Percentiles rank a stretch among this genome's conserved stretches.
Conservation (phyloP, 2,329 filamentous ascomycete genomes). For the Colletotrichum cereale region DNA sequence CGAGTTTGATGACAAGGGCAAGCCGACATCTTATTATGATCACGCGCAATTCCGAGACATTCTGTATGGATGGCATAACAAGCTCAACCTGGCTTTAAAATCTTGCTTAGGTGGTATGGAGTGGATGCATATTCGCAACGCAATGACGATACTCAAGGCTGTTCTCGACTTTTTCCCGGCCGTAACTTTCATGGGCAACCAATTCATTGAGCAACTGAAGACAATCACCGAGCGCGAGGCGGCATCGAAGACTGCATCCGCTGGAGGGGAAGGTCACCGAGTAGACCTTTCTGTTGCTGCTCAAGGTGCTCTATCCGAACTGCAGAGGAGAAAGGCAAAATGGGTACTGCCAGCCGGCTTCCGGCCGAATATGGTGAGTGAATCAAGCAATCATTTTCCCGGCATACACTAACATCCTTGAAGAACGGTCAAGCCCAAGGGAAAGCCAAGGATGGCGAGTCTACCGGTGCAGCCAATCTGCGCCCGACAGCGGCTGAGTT, state of each 20-base stretch:
- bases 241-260: constrained; percentile 59
- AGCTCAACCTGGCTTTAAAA: constrained; percentile 83
- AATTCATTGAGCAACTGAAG: constrained; percentile 73
- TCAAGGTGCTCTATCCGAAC: constrained; percentile 76
- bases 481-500: constrained; percentile 74
- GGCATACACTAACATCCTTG: constrained; percentile 50
- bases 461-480: constrained; percentile 56
- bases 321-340: constrained; percentile 74
- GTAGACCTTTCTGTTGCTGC: constrained; percentile 83
- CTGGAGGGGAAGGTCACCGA: constrained; percentile 69
- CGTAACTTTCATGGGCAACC: constrained; percentile 86
- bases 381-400: constrained; percentile 34
- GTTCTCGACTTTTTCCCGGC: constrained; percentile 87
- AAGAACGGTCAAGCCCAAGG: constrained; percentile 55
- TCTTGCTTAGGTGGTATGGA: constrained; percentile 84
- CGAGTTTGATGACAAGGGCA: constrained; percentile 77
- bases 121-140: constrained; percentile 98
- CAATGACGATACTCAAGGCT: constrained; percentile 87
- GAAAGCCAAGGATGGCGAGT: constrained; percentile 55
- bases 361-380: constrained; percentile 70
- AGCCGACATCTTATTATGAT: constrained; percentile 78
- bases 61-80: constrained; percentile 91
- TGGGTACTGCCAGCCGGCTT: constrained; percentile 85
- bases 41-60: constrained; percentile 89
- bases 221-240: constrained; percentile 74